phyloP scores from a whole-genome alignment of 768 basidiomycete species.

The Lenzites betulinus region DNA sequence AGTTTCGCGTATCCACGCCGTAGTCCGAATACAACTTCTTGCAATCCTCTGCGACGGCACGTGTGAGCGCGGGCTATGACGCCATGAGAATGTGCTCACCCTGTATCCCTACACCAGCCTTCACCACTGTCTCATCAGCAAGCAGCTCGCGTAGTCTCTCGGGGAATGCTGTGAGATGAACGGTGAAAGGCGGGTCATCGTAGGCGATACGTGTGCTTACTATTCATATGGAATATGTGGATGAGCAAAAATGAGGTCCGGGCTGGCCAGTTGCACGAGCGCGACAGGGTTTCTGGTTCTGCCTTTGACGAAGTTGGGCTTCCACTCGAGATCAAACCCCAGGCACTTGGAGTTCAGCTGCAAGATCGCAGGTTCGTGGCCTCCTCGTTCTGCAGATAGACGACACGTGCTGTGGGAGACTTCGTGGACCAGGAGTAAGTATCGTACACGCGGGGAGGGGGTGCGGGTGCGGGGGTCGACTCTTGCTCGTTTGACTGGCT shows the following conservation, averaged over 20 bases:
- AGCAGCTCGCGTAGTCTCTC: constrained; percentile 52
- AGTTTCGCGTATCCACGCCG: constrained; percentile 48
- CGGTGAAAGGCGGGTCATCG: neutral
- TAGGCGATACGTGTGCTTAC: constrained; percentile 28
- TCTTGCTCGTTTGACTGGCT: neutral
- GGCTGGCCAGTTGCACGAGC: constrained; percentile 69
- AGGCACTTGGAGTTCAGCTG: constrained; percentile 26
- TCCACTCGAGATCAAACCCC: constrained; percentile 85
- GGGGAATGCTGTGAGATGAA: constrained; percentile 16
- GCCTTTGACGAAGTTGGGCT: constrained; percentile 58
- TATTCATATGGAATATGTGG: constrained; percentile 62
- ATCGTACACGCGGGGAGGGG: constrained; percentile 13
- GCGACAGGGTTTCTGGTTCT: constrained; percentile 65
- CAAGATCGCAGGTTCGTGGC: constrained; percentile 23
- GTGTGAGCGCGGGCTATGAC: neutral
- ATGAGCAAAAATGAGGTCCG: constrained; percentile 58
- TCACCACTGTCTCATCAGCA: constrained; percentile 52
- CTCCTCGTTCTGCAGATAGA: constrained; percentile 26
- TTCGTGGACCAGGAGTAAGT: constrained; percentile 26
- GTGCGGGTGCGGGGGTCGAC: constrained; percentile 2
- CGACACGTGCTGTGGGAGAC: constrained; percentile 24
- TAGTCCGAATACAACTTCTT: constrained; percentile 58
- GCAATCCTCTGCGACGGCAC: constrained; percentile 54
- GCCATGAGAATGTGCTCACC: constrained; percentile 36
- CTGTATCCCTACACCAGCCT: constrained; percentile 77